Percentiles rank a stretch among this genome's conserved stretches.
phyloP scores from a whole-genome alignment of 345 rosid genomes.

The Rhodamnia argentea region DNA sequence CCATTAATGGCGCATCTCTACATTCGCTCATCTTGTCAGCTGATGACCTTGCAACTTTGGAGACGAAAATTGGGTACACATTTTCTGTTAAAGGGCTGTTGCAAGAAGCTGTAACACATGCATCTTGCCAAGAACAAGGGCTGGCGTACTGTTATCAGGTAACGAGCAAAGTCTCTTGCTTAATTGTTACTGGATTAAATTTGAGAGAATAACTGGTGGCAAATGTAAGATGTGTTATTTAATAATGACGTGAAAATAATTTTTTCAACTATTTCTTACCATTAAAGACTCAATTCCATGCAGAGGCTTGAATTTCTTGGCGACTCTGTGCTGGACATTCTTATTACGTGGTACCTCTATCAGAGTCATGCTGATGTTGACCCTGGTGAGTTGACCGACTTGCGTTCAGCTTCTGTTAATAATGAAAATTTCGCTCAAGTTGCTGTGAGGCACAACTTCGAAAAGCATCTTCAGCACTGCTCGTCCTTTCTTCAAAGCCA shows the following conservation, averaged over 20 bases:
- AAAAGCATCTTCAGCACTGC: slow-evolving; percentile 53
- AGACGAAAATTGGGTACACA: slow-evolving; percentile 49
- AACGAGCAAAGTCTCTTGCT: neutral
- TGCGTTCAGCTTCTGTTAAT: slow-evolving; percentile 80
- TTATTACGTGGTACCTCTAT: slow-evolving; percentile 73
- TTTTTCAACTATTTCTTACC: neutral
- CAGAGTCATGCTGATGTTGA: slow-evolving; percentile 44
- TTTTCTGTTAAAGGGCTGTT: slow-evolving; percentile 61
- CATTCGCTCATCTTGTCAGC: slow-evolving; percentile 31
- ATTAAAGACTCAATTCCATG: neutral
- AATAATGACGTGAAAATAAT: neutral
- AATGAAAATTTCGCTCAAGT: slow-evolving; percentile 83
- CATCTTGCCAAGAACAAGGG: slow-evolving; percentile 36
- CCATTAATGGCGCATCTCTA: slow-evolving; percentile 35
- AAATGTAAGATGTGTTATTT: neutral
- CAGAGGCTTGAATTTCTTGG: slow-evolving; percentile 98
- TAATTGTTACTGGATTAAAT: neutral
- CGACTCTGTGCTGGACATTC: slow-evolving; percentile 74
- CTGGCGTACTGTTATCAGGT: slow-evolving; percentile 60
- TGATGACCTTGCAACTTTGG: slow-evolving; percentile 35
- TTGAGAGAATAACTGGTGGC: neutral
- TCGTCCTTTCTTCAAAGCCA: slow-evolving; percentile 38
- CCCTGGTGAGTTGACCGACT: slow-evolving; percentile 87
- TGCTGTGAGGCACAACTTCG: slow-evolving; percentile 41
- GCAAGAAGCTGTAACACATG: slow-evolving; percentile 77